Conservation (phyloP, 495 filamentous ascomycete species). For the Podospora comata region DNA sequence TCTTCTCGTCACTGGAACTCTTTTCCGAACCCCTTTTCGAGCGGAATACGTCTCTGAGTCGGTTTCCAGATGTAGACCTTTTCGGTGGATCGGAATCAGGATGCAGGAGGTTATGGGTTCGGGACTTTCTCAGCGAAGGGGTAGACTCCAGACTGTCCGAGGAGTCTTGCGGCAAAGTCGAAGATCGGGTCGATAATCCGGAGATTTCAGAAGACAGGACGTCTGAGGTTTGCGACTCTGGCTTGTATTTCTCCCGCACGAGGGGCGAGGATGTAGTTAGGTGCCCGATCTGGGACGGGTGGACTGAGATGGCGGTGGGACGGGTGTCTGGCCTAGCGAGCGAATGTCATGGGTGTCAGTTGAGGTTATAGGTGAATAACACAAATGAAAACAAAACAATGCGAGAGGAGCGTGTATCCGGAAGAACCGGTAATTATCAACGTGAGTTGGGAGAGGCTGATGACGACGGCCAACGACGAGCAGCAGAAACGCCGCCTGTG, state of each 20-base stretch:
- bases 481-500: constrained; percentile 20
- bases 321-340: constrained; percentile 23
- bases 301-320: constrained; percentile 60
- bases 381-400: constrained; percentile 17
- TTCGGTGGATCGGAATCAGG: constrained; percentile 35
- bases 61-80: constrained; percentile 45
- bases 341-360: constrained; percentile 17
- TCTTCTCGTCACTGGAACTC: constrained; percentile 23
- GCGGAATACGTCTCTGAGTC: constrained; percentile 46
- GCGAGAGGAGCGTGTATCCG: constrained; percentile 7
- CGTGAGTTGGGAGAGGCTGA: constrained; percentile 15
- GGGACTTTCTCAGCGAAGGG: constrained; percentile 26
- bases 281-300: constrained; percentile 74
- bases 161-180: constrained; percentile 21
- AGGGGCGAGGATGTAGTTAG: constrained; percentile 80
- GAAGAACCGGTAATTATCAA: not conserved
- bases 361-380: not conserved
- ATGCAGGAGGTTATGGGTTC: constrained; percentile 32
- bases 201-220: constrained; percentile 23
- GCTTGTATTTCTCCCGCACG: constrained; percentile 55
- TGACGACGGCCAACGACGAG: constrained; percentile 21
- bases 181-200: constrained; percentile 17
- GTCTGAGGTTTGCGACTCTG: constrained; percentile 35
- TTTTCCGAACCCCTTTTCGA: constrained; percentile 35
- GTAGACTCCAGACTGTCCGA: constrained; percentile 29